phyloP scores from a whole-genome alignment of 805 yeast species.

The Myxozyma sirexii region DNA sequence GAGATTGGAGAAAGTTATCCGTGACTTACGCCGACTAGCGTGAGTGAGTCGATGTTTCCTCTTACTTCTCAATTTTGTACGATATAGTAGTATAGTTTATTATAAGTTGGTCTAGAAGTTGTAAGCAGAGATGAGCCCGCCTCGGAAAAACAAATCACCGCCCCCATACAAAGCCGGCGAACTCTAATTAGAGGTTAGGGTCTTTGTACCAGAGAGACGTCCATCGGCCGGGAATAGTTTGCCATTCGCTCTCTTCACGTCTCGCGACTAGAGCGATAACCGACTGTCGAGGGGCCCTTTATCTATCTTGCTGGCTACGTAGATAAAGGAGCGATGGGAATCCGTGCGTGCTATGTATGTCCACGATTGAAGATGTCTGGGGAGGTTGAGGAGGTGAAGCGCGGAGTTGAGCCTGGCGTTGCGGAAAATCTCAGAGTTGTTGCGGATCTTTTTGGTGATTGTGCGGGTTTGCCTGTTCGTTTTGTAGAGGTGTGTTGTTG shows the following conservation, averaged over 20 bases:
- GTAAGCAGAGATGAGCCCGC: not conserved
- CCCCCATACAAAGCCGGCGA: too few species aligned
- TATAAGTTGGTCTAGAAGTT: too few species aligned
- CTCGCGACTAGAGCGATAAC: not conserved
- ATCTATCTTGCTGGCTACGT: not conserved
- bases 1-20: slow-evolving; percentile 27
- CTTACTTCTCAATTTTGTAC: too few species aligned
- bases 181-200: not conserved
- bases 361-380: slow-evolving; percentile 7
- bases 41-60: too few species aligned
- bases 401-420: not conserved
- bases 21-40: slow-evolving; percentile 26
- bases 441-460: not conserved
- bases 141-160: slow-evolving; percentile 11
- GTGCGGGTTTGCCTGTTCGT: too few species aligned
- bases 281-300: not conserved
- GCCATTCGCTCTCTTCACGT: not conserved
- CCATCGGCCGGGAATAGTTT: not conserved
- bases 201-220: not conserved
- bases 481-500: not conserved
- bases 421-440: not conserved
- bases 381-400: not conserved
- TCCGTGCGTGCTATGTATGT: slow-evolving; percentile 17
- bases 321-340: not conserved
- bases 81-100: too few species aligned